Evolutionary conservation across 495 filamentous ascomycete genomes (phyloP).

Genomic region (Thermothielavioides terrestris): DNA sequence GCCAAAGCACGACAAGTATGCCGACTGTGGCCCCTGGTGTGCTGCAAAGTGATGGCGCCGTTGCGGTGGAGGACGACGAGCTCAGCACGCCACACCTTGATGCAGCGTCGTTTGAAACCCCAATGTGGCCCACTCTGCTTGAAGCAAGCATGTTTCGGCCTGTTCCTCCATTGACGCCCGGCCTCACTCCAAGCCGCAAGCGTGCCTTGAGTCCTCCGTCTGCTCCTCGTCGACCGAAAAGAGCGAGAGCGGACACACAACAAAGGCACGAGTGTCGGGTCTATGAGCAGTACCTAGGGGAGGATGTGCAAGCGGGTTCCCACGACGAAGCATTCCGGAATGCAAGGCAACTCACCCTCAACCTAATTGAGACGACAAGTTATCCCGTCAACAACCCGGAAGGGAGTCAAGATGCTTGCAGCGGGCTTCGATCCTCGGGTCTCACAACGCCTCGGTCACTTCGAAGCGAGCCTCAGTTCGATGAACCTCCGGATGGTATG

Average conservation of each 20-base stretch:
- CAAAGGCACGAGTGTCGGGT: background rate
- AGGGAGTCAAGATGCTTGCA: background rate
- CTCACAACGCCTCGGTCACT: background rate
- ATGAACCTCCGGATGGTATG: background rate
- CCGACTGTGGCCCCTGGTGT: background rate
- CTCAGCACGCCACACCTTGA: slow-evolving; percentile 77
- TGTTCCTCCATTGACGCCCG: slow-evolving; percentile 10
- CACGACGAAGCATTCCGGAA: background rate
- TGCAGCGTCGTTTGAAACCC: slow-evolving; percentile 28
- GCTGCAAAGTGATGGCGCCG: background rate
- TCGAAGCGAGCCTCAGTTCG: background rate
- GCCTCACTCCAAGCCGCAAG: slow-evolving; percentile 9
- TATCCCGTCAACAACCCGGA: background rate
- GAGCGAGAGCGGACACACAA: background rate
- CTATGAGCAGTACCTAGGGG: slow-evolving; percentile 1
- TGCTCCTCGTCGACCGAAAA: slow-evolving; percentile 9
- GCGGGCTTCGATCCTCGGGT: background rate
- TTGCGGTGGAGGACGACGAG: slow-evolving; percentile 46
- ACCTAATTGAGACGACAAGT: background rate
- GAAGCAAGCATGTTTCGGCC: background rate
- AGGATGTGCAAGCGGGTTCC: background rate
- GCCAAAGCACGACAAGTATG: background rate
- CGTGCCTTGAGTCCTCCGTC: slow-evolving; percentile 8
- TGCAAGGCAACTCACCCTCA: background rate
- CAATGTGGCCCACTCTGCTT: background rate